Evolutionary conservation across 192 early-diverging fungal species (phyloP), one percentile per base, ranked within the genome.

Genomic region (Allomyces macrogynus): DNA sequence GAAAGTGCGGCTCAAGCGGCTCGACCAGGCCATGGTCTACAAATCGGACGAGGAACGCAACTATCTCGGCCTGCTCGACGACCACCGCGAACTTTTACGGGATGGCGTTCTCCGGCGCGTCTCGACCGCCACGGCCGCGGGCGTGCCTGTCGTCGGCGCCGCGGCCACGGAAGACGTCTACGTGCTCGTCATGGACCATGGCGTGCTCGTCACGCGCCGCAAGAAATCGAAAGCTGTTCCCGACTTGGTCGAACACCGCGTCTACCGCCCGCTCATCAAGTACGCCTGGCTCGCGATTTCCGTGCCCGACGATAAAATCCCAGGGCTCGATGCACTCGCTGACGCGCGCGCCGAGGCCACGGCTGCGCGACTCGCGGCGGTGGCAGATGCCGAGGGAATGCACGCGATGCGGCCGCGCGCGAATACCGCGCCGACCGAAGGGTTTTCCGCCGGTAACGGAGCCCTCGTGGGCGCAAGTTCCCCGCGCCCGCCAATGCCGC

Each of bases 161-260:
- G 32, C 32, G 4, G 32, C 32, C 4, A 40, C 32, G 4, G 49
- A 57, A 57, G 86, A 87, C 40, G 67, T 93, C 24, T 77, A 80
- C 60, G 81, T 95, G 24, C 87, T 88, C 68, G 70, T 96, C 57
- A 84, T 98, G 43, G 95, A 98, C 71, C 87, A 96, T 75, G 81
- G 82, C 67, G 68, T 91, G n/a, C 71, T 91, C 16, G 20, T 57
- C 25, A 77, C 89, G 69, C 82, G 87, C 84, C 67, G 72, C 75
- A 64, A 90, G 86, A 70, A 75, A 72, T 18, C 76, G 12, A 42
- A 66, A 65, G 26, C 26, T 49, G 64, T 40, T 14, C 57, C 67
- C 26, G 62, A 44, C 32, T 27, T 67, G 14, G 20, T 40, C 40
- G n/a, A 62, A 11, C 27, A 63, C 11, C 68, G 68, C 61, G 20